These are phyloP conservation scores for Penicillium sp. DNA, from an alignment of 2,329 filamentous ascomycete species.

Conservation along the genomic window DNA sequence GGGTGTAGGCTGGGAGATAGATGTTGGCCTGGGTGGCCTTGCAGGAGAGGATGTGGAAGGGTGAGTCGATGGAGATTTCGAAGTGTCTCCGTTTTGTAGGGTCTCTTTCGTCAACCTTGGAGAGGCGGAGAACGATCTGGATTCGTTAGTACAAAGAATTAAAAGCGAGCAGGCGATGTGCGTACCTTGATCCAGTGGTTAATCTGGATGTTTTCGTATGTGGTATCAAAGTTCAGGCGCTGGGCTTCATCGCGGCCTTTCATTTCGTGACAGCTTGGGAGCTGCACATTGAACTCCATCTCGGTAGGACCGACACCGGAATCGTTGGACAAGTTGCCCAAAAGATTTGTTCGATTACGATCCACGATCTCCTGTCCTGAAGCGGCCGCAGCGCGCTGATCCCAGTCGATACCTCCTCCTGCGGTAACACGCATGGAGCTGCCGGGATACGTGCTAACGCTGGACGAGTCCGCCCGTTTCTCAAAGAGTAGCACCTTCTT, in stretches of 20 bases:
- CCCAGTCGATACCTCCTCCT: constrained; percentile 75
- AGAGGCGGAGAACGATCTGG: constrained; percentile 89
- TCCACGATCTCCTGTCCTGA: constrained; percentile 57
- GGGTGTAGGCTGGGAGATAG: constrained; percentile 76
- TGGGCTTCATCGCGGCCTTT: constrained; percentile 65
- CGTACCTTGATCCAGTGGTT: constrained; percentile 94
- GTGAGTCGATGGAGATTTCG: constrained; percentile 94
- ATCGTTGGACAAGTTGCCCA: constrained; percentile 78
- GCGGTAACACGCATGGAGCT: constrained; percentile 76
- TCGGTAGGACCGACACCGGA: constrained; percentile 82
- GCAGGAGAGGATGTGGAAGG: constrained; percentile 90
- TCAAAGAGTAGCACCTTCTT: constrained; percentile 85
- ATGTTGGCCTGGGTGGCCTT: constrained; percentile 91
- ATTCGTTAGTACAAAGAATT: constrained; percentile 12
- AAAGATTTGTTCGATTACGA: constrained; percentile 65
- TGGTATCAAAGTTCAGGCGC: constrained; percentile 83
- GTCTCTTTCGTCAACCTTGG: constrained; percentile 76
- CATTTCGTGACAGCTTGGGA: constrained; percentile 87
- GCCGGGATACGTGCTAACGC: constrained; percentile 70
- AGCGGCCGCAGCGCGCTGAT: constrained; percentile 58
- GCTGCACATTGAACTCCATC: constrained; percentile 90
- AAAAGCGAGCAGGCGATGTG: not conserved
- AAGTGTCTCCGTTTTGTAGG: constrained; percentile 82
- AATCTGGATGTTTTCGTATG: constrained; percentile 90
- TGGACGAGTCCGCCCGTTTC: constrained; percentile 77